Evolutionary conservation across 176 grass and related monocot species (phyloP), one percentile per base, ranked within the genome.

Genomic region (Carex littledalei): DNA sequence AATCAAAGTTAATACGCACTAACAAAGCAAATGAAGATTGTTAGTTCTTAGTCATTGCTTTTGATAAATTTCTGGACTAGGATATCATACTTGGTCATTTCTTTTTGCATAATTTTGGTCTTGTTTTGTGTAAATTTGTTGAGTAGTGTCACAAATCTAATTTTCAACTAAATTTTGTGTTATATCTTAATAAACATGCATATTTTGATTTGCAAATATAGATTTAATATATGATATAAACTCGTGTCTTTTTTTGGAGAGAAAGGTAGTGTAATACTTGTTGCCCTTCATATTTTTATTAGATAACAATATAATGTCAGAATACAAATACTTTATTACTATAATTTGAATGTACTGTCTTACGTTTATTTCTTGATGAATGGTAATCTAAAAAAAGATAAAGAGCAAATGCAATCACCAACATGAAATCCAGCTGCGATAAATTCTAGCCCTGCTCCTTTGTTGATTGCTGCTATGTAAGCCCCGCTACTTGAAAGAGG

Each of bases 341-440:
- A 67, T 63, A 29, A 17, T 68, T 18, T 17, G 14, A 68, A 68
- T 67, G 5, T 5, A 34, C 17, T 16, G 5, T 68, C 9, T 53
- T 50, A 24, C 0, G 3, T 52, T 21, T 26, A 74, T 14, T 24
- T 50, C 32, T 21, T 21, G 7, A 49, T 73, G 39, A 1, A 74
- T 41, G 39, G 41, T 53, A 29, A 76, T 76, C 71, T 76, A 17
- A 11, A 74, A 22, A 24, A 32, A 0, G 47, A 78, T 45, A 1
- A 78, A 78, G 26, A 45, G 15, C 0, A 26, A 16, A 64, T 81
- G 18, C 32, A 59, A 79, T 18, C 17, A 67, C 43, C 54, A 79
- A 89, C 79, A 0, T 89, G 88, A 60, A 84, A 50, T 86, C 79
- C 78, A 56, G 9, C 84, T 56, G 80, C 45, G 32, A 89, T 59